These are phyloP conservation scores for Quercus suber DNA, from an alignment of 306 rosid genomes.

Conservation along the genomic window DNA sequence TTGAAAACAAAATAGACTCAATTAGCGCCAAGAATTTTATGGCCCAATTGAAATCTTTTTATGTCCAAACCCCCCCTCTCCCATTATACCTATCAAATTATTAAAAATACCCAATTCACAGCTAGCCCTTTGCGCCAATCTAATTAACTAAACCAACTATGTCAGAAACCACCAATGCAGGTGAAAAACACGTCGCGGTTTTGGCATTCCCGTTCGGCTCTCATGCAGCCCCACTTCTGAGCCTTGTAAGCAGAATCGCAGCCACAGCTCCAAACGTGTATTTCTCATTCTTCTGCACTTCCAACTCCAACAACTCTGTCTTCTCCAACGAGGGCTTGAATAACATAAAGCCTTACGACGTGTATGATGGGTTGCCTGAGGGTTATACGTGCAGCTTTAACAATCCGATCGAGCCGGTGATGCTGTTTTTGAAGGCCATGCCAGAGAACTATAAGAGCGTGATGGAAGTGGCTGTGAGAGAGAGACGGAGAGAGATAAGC, in stretches of 20 bases:
- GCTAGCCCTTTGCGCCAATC: neutral
- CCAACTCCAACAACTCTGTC: slow-evolving; percentile 25
- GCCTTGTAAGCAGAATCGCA: slow-evolving; percentile 39
- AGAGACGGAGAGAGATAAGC: slow-evolving; percentile 31
- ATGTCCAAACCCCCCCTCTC: too few relatives aligned
- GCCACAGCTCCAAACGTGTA: slow-evolving; percentile 16
- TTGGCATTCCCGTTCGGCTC: slow-evolving; percentile 73
- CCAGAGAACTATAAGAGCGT: slow-evolving; percentile 32
- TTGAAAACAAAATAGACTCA: too few relatives aligned
- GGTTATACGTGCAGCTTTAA: slow-evolving; percentile 14
- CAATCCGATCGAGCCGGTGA: slow-evolving; percentile 21
- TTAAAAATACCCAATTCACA: neutral
- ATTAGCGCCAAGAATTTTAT: too few relatives aligned
- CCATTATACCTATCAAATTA: too few relatives aligned
- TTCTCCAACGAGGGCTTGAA: slow-evolving; percentile 12
- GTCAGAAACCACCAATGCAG: neutral
- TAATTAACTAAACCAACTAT: neutral
- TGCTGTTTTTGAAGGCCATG: slow-evolving; percentile 35
- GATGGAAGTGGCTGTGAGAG: slow-evolving; percentile 31
- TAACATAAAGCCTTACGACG: slow-evolving; percentile 34
- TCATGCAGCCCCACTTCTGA: slow-evolving; percentile 63
- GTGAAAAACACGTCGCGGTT: slow-evolving; percentile 47
- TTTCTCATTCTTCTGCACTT: slow-evolving; percentile 61
- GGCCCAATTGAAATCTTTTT: too few relatives aligned
- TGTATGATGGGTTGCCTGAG: slow-evolving; percentile 60